phyloP scores from a whole-genome alignment of 129 eudicot species.

The Apium graveolens region DNA sequence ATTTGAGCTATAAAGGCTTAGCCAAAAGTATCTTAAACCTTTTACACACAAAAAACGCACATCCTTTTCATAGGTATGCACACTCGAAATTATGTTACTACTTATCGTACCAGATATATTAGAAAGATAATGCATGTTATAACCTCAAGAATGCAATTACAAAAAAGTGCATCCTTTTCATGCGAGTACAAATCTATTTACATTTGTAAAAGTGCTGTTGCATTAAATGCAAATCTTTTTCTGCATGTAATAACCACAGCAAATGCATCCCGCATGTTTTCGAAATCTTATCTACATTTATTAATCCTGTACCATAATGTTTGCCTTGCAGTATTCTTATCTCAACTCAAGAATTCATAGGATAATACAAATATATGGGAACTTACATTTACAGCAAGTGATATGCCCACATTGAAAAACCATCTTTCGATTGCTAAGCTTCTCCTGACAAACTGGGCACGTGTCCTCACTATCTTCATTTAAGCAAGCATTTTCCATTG shows the following conservation, averaged over 20 bases:
- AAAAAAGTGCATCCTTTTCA: neutral
- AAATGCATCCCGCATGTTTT: neutral
- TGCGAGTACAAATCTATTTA: neutral
- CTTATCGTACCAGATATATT: too few species aligned
- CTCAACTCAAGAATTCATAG: neutral
- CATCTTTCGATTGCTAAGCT: constrained; percentile 64
- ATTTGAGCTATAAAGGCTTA: neutral
- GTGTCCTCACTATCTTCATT: constrained; percentile 34
- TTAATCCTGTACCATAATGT: neutral
- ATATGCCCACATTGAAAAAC: constrained; percentile 93
- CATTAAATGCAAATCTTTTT: neutral
- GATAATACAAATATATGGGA: constrained; percentile 4
- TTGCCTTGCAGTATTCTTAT: neutral
- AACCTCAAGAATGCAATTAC: neutral
- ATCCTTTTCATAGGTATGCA: neutral
- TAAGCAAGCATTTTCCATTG: constrained; percentile 23
- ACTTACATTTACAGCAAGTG: constrained; percentile 92
- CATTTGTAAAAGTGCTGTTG: neutral
- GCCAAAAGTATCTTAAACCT: constrained; percentile 4
- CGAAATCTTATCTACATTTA: neutral
- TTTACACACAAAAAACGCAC: neutral
- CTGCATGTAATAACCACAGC: neutral
- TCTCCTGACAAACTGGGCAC: constrained; percentile 96
- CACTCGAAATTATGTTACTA: too few species aligned
- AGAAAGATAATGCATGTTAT: neutral